Percentiles rank a stretch among this genome's conserved stretches.
Conservation (phyloP, 805 yeast species). For the Candida chilensis region DNA sequence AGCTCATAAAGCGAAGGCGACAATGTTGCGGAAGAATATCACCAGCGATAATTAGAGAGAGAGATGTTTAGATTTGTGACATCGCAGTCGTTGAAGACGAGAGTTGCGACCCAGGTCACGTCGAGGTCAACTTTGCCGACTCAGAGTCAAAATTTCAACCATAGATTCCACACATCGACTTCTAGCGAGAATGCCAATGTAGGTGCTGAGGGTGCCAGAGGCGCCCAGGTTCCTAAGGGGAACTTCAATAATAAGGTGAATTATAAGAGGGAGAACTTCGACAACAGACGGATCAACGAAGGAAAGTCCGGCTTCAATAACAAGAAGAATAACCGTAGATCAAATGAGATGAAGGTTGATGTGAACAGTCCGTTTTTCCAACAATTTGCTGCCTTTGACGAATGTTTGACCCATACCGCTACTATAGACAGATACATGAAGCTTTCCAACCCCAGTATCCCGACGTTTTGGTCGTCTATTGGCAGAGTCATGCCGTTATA, state of each 20-base stretch:
- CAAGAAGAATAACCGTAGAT: slow-evolving; percentile 5
- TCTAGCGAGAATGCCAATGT: slow-evolving; percentile 3
- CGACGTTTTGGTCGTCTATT: slow-evolving; percentile 43
- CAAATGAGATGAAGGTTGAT: slow-evolving; percentile 1
- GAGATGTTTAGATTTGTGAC: slow-evolving; percentile 16
- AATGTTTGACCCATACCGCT: slow-evolving; percentile 25
- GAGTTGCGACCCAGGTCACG: slow-evolving; percentile 27
- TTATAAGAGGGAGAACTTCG: slow-evolving; percentile 6
- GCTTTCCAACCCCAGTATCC: slow-evolving; percentile 18
- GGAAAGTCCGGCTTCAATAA: slow-evolving; percentile 8
- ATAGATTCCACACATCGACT: slow-evolving; percentile 8
- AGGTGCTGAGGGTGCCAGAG: background rate
- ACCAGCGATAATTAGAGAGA: too few relatives aligned
- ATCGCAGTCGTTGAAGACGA: slow-evolving; percentile 20
- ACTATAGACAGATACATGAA: slow-evolving; percentile 7
- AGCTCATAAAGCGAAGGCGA: too few relatives aligned
- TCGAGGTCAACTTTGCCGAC: slow-evolving; percentile 22
- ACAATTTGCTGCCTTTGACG: slow-evolving; percentile 44
- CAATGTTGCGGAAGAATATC: too few relatives aligned
- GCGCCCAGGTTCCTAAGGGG: slow-evolving; percentile 1
- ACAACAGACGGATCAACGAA: slow-evolving; percentile 4
- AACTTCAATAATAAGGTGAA: slow-evolving; percentile 6
- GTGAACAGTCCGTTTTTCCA: slow-evolving; percentile 34
- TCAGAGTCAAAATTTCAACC: slow-evolving; percentile 15
- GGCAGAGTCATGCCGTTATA: slow-evolving; percentile 41